Percentiles rank a stretch among this genome's conserved stretches.
Conservation (phyloP, 164 flowering plant genomes). For the Umbilicus rupestris region DNA sequence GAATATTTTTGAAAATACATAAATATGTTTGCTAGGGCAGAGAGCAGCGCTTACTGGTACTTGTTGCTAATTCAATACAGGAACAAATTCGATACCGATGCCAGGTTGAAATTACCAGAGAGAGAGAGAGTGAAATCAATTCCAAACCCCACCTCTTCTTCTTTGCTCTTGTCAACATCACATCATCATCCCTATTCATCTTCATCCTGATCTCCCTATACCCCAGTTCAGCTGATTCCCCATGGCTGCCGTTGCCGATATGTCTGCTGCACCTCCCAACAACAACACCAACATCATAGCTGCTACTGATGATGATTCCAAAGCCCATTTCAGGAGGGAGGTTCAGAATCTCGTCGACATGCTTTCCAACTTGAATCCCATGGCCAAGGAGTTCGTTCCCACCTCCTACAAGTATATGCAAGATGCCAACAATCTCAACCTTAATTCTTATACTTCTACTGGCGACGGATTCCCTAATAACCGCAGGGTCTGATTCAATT, state of each 20-base stretch:
- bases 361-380: constrained; percentile 49
- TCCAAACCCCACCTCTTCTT: not conserved
- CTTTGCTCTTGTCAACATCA: not conserved
- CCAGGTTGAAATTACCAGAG: not conserved
- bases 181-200: not conserved
- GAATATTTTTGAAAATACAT: no score
- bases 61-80: no score
- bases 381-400: constrained; percentile 56
- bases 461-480: constrained; percentile 8
- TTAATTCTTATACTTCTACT: not conserved
- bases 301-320: constrained; percentile 18
- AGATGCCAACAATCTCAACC: constrained; percentile 12
- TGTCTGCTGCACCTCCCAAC: not conserved
- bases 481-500: not conserved
- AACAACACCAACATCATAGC: not conserved
- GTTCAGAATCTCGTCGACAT: constrained; percentile 47
- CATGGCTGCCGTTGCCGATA: not conserved
- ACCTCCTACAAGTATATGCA: constrained; percentile 19
- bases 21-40: no score
- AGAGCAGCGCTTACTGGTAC: no score
- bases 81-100: no score
- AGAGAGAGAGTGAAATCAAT: not conserved
- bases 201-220: not conserved
- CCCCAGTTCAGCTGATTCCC: not conserved
- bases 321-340: constrained; percentile 23